phyloP scores from a whole-genome alignment of 2,329 filamentous ascomycete genomes.

The Penicillium italicum region DNA sequence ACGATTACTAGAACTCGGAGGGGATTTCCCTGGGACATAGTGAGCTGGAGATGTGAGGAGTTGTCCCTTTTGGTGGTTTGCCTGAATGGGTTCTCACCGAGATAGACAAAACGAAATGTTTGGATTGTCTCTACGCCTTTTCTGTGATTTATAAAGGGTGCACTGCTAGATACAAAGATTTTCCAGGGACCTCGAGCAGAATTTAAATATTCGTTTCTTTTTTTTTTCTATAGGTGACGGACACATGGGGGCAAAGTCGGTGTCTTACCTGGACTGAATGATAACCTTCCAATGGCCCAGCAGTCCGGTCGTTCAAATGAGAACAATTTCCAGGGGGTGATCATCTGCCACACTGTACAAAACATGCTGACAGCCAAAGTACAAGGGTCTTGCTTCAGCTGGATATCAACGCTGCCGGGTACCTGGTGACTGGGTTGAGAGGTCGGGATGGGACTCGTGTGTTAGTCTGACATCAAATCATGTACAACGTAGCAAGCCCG shows the following conservation, averaged over 20 bases:
- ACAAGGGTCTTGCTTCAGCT: background rate
- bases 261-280: slow-evolving; percentile 1
- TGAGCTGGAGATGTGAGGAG: slow-evolving; percentile 2
- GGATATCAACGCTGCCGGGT: slow-evolving; percentile 5
- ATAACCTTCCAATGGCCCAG: slow-evolving; percentile 8
- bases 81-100: background rate
- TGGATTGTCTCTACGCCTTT: background rate
- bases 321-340: background rate
- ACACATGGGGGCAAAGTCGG: slow-evolving; percentile 1
- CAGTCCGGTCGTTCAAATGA: background rate
- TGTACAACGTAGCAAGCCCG: background rate
- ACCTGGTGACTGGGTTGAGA: slow-evolving; percentile 3
- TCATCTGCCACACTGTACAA: background rate
- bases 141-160: background rate
- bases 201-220: background rate
- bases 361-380: background rate
- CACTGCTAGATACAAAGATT: background rate
- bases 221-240: background rate
- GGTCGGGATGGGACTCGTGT: background rate
- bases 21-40: slow-evolving; percentile 13
- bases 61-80: background rate
- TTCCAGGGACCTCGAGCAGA: background rate
- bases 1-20: slow-evolving; percentile 25
- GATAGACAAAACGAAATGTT: background rate
- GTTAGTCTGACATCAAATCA: slow-evolving; percentile 2